A percentile compares a stretch with the other conserved stretches of the same genome.
These are phyloP conservation scores for Vigna nakashimae DNA, from an alignment of 306 rosid genomes.

Conservation along the genomic window DNA sequence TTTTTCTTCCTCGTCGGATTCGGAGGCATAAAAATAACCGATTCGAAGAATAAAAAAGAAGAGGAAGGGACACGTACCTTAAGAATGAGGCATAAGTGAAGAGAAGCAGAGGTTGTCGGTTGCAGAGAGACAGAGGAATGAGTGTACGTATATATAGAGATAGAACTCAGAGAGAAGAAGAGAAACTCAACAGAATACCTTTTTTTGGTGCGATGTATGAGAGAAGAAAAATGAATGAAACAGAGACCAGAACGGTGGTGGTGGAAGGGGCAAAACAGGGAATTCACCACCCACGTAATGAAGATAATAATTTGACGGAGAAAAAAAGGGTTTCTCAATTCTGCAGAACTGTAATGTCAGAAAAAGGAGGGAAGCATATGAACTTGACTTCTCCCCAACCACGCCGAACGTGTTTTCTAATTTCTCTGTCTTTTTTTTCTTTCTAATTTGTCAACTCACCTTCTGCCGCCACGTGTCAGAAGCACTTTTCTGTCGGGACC, in stretches of 20 bases:
- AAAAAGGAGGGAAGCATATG: constrained; percentile 47
- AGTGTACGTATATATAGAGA: constrained; percentile 27
- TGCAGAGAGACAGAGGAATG: constrained; percentile 38
- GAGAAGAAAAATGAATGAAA: constrained; percentile 52
- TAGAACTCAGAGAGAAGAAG: neutral
- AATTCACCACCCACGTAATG: neutral
- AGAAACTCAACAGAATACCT: constrained; percentile 13
- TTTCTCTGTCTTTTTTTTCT: neutral
- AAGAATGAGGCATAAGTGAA: constrained; percentile 42
- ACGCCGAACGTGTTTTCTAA: constrained; percentile 40
- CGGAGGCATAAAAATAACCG: constrained; percentile 16
- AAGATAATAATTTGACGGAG: constrained; percentile 2
- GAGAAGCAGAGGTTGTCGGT: constrained; percentile 44
- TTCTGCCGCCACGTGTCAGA: constrained; percentile 44
- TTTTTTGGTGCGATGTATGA: constrained; percentile 45
- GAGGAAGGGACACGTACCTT: constrained; percentile 58
- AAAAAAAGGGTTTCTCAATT: neutral
- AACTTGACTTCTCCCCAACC: constrained; percentile 46
- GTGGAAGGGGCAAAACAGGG: constrained; percentile 49
- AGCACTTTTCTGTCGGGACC: neutral
- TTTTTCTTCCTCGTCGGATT: constrained; percentile 14
- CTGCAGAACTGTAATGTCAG: constrained; percentile 57
- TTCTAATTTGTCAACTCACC: constrained; percentile 42
- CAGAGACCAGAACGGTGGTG: constrained; percentile 33
- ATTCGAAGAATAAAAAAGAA: neutral